phyloP scores from a whole-genome alignment of 2,329 filamentous ascomycete genomes.

The Amylocarpus encephaloides region DNA sequence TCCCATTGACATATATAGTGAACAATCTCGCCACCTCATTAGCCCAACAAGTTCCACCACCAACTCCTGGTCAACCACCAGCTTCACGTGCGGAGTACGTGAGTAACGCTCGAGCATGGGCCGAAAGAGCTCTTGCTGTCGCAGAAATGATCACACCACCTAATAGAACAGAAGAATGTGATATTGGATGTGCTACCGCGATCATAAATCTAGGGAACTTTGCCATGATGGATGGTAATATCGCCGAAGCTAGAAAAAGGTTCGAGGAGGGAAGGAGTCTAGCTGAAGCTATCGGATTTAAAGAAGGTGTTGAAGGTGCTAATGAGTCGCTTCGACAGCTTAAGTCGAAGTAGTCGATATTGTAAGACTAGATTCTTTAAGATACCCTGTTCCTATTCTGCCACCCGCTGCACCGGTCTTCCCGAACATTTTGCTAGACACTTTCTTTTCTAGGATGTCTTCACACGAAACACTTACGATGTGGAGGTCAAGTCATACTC shows the following conservation, averaged over 20 bases:
- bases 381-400: too few species aligned
- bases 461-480: too few species aligned
- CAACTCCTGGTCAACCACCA: constrained; percentile 33
- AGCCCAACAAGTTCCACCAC: constrained; percentile 42
- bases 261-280: constrained; percentile 64
- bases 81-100: constrained; percentile 56
- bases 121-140: constrained; percentile 65
- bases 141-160: constrained; percentile 59
- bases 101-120: constrained; percentile 70
- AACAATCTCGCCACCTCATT: constrained; percentile 74
- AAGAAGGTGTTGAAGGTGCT: constrained; percentile 46
- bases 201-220: constrained; percentile 85
- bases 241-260: constrained; percentile 56
- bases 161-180: constrained; percentile 69
- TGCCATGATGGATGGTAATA: constrained; percentile 64
- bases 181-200: constrained; percentile 73
- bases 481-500: background rate
- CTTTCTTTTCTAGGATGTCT: too few species aligned
- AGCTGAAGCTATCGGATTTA: constrained; percentile 47
- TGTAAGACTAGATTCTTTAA: too few species aligned
- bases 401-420: too few species aligned
- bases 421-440: too few species aligned
- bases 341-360: background rate
- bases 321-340: constrained; percentile 41
- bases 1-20: constrained; percentile 43